Evolutionary conservation across 768 basidiomycete species (phyloP), one percentile per base, ranked within the genome.

Genomic region (Amanita phalloides): DNA sequence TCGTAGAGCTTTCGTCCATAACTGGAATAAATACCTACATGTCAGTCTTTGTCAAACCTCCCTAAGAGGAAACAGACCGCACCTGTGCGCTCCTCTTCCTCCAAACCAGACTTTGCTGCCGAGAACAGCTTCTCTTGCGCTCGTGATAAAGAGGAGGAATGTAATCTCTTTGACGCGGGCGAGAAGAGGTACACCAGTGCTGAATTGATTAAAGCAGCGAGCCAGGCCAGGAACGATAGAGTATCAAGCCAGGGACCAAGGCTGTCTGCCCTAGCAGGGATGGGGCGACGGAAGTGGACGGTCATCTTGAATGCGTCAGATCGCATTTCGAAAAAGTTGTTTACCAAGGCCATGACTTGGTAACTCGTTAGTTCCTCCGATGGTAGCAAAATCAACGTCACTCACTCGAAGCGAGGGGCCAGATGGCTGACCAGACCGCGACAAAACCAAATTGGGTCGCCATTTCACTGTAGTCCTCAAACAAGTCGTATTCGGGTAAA

Each of bases 261-360:
- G 9, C 86, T 85, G 58, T 94, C 92, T 2, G 87, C 85, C 20
- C 95, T 82, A n/a, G 72, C 66, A 0, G 94, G 93, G 33, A 95
- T 77, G 2, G 95, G 91, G 23, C 91, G 78, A 14, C 91, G 76
- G 48, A 80, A 75, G 61, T 95, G 92, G 4, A 82, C 81, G 3
- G 84, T 82, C 63, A 99, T 87, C 73, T 98, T 97, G 75, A 95
- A 86, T 4, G 96, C 96, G 62, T 99, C 95, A 2, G 86, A 89
- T 14, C 93, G 84, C 4, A 91, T 69, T 69, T 99, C 95, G 54
- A 98, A 68, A 64, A 89, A 77, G 65, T 99, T 97, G 73, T 98
- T 99, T 45, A 96, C 59, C 20, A 95, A 74, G 0, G 91, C 86
- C 78, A 92, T 90, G 7, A 84, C 78, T 72, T 58, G 10, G 53